Base-by-base conservation (phyloP, 139 green algal genomes). In the Chlorella sp. region DNA sequence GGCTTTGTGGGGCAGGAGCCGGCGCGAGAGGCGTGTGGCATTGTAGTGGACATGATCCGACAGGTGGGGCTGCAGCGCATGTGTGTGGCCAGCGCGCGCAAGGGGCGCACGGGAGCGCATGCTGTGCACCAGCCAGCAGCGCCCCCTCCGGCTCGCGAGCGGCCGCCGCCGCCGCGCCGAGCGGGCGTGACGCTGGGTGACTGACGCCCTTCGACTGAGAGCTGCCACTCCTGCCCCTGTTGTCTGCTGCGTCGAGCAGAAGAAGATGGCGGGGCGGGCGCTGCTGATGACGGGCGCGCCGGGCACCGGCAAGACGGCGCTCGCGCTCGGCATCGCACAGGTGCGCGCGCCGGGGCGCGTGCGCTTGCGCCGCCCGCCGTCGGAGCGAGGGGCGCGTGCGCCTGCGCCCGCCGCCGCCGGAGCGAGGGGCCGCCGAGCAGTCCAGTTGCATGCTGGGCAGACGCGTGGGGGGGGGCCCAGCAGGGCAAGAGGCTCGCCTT, bases 31-130 rank as follows among this genome's bases (percentile, higher is more conserved):
- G 96, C 96, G 25, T 98, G 93, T 53, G 96, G 96, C 8, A 80
- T 99, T 2, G 92, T 98, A n/a, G 95, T 98, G 35, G 96, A 98
- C 73, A 98, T 99, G 93, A 99, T 99, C 85, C 72, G 85, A 53
- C 53, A 53, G 25, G 42, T 36, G 61, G 3, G 6, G 61, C 36
- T 11, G 53, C 53, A 62, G 53, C 29, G 12, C 23, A 40, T 23
- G 36, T 62, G 55, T 63, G 55, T 6, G 55, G 51, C n/a, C n/a
- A n/a, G n/a, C n/a, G n/a, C n/a, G n/a, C n/a, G n/a, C n/a, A n/a
- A n/a, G n/a, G n/a, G n/a, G n/a, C n/a, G n/a, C n/a, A n/a, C n/a
- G n/a, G n/a, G n/a, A n/a, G n/a, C n/a, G n/a, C n/a, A n/a, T n/a
- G n/a, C n/a, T n/a, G n/a, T n/a, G n/a, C n/a, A n/a, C n/a, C n/a